phyloP scores from a whole-genome alignment of 2,329 filamentous ascomycete species.

The Parascedosporium putredinis region DNA sequence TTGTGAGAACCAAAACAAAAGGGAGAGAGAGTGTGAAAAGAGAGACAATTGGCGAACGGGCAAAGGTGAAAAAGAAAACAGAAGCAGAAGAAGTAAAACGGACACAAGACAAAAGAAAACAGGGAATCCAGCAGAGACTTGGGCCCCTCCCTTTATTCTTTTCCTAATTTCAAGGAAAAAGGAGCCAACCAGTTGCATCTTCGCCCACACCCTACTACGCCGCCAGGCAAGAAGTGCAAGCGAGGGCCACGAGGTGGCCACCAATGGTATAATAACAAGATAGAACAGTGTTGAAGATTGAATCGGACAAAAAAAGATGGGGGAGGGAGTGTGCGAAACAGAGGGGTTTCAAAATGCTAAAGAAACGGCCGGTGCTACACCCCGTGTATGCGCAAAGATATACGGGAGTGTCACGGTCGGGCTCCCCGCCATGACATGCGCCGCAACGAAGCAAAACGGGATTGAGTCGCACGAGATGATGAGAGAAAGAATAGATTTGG shows the following conservation, averaged over 20 bases:
- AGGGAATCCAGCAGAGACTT: background rate
- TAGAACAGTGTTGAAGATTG: background rate
- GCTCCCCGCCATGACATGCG: no score
- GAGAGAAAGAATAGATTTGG: background rate
- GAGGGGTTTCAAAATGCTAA: no score
- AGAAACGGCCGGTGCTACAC: no score
- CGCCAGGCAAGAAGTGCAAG: background rate
- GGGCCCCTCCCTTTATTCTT: background rate
- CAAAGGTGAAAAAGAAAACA: background rate
- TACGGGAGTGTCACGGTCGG: no score
- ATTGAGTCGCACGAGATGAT: background rate
- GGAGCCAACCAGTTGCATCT: constrained; percentile 1
- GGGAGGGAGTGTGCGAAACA: no score
- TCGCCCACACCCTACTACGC: background rate
- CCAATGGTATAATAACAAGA: constrained; percentile 1
- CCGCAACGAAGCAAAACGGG: background rate
- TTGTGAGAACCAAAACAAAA: background rate
- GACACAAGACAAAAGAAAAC: background rate
- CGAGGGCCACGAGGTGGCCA: background rate
- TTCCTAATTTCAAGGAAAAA: constrained; percentile 1
- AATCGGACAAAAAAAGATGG: background rate
- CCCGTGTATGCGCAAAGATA: no score
- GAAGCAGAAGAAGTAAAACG: constrained; percentile 2
- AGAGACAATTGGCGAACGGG: no score
- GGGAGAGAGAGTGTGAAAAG: no score